Conservation (phyloP, 2,329 filamentous ascomycete species). For the Ascochyta lentis region DNA sequence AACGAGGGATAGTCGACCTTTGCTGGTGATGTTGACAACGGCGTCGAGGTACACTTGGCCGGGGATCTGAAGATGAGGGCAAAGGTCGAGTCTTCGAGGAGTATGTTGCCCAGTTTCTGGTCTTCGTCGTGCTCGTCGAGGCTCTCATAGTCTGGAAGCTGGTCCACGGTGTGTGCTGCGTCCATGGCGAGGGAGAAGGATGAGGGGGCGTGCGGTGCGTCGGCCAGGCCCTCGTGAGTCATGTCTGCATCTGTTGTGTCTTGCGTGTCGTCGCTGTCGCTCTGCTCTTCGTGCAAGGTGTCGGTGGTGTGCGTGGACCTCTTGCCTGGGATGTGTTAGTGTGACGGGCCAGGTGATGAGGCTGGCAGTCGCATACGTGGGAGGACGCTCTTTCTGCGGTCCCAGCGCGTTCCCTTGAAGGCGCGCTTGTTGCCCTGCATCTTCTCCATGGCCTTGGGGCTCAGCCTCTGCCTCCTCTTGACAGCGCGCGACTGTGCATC, state of each 20-base stretch:
- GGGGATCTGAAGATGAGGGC: constrained; percentile 34
- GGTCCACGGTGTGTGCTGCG: constrained; percentile 15
- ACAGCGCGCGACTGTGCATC: constrained; percentile 51
- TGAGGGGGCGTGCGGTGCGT: constrained; percentile 2
- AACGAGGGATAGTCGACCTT: constrained; percentile 29
- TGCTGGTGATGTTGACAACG: constrained; percentile 4
- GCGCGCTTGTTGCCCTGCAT: constrained; percentile 37
- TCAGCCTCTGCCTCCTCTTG: constrained; percentile 53
- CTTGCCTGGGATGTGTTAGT: constrained; percentile 39
- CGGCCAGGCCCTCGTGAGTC: constrained; percentile 18
- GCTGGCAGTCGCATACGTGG: constrained; percentile 34
- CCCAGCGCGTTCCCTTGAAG: constrained; percentile 47
- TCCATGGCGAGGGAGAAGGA: constrained; percentile 31
- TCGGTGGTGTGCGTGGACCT: constrained; percentile 15
- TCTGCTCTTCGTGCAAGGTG: constrained; percentile 9
- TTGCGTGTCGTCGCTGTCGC: constrained; percentile 20
- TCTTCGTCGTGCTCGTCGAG: constrained; percentile 12
- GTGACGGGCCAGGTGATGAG: too few relatives aligned
- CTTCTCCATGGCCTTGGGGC: constrained; percentile 42
- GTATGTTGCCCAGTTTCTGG: background rate
- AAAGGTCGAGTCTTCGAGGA: constrained; percentile 28
- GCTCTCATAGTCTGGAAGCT: constrained; percentile 15
- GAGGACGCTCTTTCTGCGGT: constrained; percentile 44
- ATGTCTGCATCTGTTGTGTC: constrained; percentile 23
- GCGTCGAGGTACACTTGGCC: constrained; percentile 10